Evolutionary conservation across 345 rosid genomes (phyloP).

Genomic region (Passiflora organensis): DNA sequence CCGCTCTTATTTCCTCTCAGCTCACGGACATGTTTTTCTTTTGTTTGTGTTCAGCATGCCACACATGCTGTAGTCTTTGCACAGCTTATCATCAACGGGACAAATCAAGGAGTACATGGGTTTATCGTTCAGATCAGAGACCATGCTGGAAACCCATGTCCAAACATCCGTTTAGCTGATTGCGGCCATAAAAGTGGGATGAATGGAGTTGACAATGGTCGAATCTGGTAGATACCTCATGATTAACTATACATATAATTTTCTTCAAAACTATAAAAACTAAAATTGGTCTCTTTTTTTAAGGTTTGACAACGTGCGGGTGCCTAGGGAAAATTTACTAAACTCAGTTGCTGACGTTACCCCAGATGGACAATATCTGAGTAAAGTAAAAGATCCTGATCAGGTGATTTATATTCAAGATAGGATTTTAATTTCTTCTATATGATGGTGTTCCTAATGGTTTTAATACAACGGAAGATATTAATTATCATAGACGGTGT

Average conservation of each 20-base stretch:
- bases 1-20: background rate
- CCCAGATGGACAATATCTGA: conserved; percentile 74
- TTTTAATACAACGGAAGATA: too few species aligned
- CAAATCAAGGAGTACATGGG: conserved; percentile 90
- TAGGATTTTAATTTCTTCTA: too few species aligned
- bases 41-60: too few species aligned
- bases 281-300: conserved; percentile 12
- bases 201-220: conserved; percentile 95
- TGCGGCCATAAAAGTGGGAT: conserved; percentile 91
- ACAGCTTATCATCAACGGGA: conserved; percentile 71
- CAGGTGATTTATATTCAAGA: conserved; percentile 42
- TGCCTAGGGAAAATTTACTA: conserved; percentile 83
- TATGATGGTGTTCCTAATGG: conserved; percentile 2
- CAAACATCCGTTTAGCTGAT: conserved; percentile 75
- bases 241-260: conserved; percentile 2
- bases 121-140: conserved; percentile 83
- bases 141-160: conserved; percentile 61
- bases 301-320: conserved; percentile 83
- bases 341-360: conserved; percentile 95
- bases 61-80: conserved; percentile 85
- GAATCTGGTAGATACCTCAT: conserved; percentile 57
- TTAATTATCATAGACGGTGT: background rate
- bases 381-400: conserved; percentile 80
- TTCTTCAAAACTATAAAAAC: too few species aligned
- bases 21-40: conserved; percentile 20